Conservation (phyloP, 805 yeast genomes). For the Suhomyces sp. region DNA sequence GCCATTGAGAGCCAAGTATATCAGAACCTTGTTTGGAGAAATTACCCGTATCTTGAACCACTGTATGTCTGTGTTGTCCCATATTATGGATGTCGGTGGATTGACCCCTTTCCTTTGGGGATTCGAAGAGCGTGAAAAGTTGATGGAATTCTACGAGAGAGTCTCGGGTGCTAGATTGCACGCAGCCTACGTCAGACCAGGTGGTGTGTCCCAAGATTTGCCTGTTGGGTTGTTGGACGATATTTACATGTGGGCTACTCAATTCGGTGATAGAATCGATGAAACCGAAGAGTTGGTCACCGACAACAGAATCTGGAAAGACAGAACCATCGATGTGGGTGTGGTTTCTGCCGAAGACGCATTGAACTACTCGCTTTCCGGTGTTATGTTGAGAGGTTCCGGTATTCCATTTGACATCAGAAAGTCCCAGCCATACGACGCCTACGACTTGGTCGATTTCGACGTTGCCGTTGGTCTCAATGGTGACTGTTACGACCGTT, state of each 20-base stretch:
- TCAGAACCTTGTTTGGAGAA: conserved; percentile 83
- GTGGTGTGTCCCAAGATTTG: conserved; percentile 86
- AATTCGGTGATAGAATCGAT: conserved; percentile 88
- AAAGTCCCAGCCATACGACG: conserved; percentile 86
- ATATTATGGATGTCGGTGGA: conserved; percentile 94
- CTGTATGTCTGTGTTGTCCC: conserved; percentile 80
- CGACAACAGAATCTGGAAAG: conserved; percentile 90
- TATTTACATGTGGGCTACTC: conserved; percentile 95
- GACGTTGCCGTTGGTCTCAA: conserved; percentile 83
- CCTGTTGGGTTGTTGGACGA: conserved; percentile 86
- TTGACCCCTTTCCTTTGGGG: conserved; percentile 93
- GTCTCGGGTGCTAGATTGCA: conserved; percentile 90
- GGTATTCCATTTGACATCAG: conserved; percentile 86
- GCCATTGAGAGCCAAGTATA: conserved; percentile 80
- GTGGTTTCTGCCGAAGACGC: conserved; percentile 84
- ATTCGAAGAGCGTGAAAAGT: conserved; percentile 87
- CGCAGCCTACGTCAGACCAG: conserved; percentile 86
- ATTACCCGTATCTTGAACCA: conserved; percentile 82
- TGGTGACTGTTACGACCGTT: conserved; percentile 91
- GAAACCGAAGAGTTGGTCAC: conserved; percentile 87
- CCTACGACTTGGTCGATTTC: conserved; percentile 80
- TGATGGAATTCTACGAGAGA: conserved; percentile 89
- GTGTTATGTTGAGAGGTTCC: conserved; percentile 89
- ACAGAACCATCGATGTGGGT: conserved; percentile 80
- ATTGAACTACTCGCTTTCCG: conserved; percentile 72